Percentiles rank a stretch among this genome's conserved stretches.
Evolutionary conservation across 768 basidiomycete genomes (phyloP).

Genomic region (Vararia minispora): DNA sequence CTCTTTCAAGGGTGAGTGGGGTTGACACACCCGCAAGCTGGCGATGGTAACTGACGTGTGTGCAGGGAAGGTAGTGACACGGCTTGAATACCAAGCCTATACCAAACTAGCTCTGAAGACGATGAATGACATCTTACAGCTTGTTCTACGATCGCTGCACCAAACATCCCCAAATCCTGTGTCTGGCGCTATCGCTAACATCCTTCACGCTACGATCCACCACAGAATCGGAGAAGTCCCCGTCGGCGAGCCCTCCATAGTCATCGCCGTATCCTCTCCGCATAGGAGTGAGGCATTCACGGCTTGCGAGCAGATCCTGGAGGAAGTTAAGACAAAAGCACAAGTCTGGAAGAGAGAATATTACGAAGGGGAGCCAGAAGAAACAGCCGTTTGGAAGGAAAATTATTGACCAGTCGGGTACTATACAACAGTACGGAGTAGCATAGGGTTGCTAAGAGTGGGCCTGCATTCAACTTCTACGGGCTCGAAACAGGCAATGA

Average conservation of each 20-base stretch:
- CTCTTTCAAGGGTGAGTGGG: conserved; percentile 59
- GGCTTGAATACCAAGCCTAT: conserved; percentile 77
- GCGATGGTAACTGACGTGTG: conserved; percentile 4
- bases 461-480: no score
- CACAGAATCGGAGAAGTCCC: conserved; percentile 74
- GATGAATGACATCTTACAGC: conserved; percentile 46
- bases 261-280: conserved; percentile 76
- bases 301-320: conserved; percentile 75
- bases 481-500: no score
- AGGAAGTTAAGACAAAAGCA: conserved; percentile 70
- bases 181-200: conserved; percentile 10
- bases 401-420: conserved; percentile 23
- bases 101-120: conserved; percentile 73
- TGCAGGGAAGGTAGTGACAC: conserved; percentile 58
- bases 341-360: conserved; percentile 92
- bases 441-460: no score
- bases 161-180: conserved; percentile 26
- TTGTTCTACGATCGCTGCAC: conserved; percentile 29
- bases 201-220: conserved; percentile 52
- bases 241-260: conserved; percentile 73
- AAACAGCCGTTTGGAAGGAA: conserved; percentile 59
- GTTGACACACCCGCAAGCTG: not conserved
- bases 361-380: conserved; percentile 60
- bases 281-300: conserved; percentile 75
- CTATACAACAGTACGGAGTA: no score